Conservation (phyloP, 345 rosid genomes). For the Eucalyptus virginea region DNA sequence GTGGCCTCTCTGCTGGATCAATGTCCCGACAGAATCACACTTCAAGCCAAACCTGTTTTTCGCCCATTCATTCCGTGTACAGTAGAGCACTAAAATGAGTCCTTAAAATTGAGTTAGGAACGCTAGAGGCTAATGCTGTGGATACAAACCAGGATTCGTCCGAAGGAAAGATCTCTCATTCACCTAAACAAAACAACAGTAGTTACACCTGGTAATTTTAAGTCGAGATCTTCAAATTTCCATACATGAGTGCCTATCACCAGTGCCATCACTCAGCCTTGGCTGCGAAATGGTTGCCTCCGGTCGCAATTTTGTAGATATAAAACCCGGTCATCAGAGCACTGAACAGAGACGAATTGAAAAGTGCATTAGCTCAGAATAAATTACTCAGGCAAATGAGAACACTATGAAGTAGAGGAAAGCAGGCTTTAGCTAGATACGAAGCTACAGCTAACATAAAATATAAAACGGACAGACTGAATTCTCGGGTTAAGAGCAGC, state of each 20-base stretch:
- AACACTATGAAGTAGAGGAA: neutral
- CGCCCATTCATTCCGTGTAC: neutral
- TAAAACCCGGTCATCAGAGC: constrained; percentile 82
- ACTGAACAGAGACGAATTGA: constrained; percentile 39
- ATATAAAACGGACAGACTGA: neutral
- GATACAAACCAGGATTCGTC: neutral
- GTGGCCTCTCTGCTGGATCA: neutral
- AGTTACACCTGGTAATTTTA: neutral
- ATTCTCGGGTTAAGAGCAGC: neutral
- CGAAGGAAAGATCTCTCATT: neutral
- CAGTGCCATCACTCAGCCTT: constrained; percentile 50
- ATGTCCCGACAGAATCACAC: neutral
- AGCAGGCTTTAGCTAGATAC: neutral
- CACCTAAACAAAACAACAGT: neutral
- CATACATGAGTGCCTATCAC: neutral
- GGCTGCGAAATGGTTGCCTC: constrained; percentile 70
- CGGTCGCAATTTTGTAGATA: constrained; percentile 69
- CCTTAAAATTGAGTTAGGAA: neutral
- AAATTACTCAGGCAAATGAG: neutral
- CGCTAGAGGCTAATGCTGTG: neutral
- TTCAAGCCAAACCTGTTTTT: neutral
- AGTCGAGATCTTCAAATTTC: neutral
- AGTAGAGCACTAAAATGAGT: neutral
- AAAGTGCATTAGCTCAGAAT: neutral
- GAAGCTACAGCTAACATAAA: neutral